Evolutionary conservation across 192 early-diverging fungal genomes (phyloP).

Genomic region (Umbelopsis sp.): DNA sequence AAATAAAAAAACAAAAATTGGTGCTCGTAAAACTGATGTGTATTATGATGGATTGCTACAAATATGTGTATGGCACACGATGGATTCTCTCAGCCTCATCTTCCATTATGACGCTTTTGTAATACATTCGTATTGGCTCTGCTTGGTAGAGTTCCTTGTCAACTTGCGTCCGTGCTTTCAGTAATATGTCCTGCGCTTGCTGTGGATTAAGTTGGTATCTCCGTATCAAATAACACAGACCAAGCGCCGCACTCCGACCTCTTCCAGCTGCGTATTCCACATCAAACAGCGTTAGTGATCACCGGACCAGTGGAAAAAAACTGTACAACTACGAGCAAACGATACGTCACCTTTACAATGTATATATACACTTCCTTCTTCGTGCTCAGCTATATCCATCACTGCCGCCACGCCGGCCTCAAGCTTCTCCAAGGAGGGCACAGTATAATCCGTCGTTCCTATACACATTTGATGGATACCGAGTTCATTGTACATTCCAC

Average conservation of each 20-base stretch:
- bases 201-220: constrained; percentile 7
- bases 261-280: constrained; percentile 16
- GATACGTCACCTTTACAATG: constrained; percentile 48
- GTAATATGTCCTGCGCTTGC: neutral
- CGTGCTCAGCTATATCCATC: neutral
- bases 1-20: neutral
- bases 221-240: constrained; percentile 24
- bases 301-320: no score
- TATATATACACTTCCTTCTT: constrained; percentile 29
- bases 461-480: constrained; percentile 43
- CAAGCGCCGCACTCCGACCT: constrained; percentile 27
- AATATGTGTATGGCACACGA: neutral
- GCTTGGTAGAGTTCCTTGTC: neutral
- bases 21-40: no score
- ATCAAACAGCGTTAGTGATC: neutral
- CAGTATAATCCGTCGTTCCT: constrained; percentile 42
- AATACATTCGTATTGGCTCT: constrained; percentile 8
- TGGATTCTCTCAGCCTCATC: neutral
- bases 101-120: neutral
- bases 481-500: constrained; percentile 36
- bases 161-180: constrained; percentile 19
- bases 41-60: neutral
- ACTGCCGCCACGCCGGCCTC: constrained; percentile 30
- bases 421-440: constrained; percentile 39
- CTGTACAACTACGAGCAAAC: neutral